These are phyloP conservation scores for Curvularia sp. DNA, from an alignment of 2,329 filamentous ascomycete species.

Conservation along the genomic window DNA sequence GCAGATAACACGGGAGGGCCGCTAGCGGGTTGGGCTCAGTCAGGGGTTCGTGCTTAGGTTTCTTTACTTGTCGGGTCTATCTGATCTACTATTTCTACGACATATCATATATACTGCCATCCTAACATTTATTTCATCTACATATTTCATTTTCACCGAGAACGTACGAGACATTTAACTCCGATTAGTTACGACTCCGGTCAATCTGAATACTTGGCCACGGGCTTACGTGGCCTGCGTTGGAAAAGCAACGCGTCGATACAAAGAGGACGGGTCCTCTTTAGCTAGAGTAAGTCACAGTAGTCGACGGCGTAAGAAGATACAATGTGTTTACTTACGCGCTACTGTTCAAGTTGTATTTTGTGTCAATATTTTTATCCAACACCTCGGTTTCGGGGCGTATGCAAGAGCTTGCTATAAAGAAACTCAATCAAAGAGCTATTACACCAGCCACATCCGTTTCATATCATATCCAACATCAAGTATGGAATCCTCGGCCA, in stretches of 20 bases:
- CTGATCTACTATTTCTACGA: background rate
- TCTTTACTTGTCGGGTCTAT: background rate
- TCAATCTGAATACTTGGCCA: background rate
- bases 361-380: background rate
- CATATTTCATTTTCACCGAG: background rate
- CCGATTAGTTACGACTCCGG: background rate
- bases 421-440: background rate
- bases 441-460: background rate
- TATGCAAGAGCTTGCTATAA: background rate
- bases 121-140: background rate
- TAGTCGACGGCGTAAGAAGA: background rate
- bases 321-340: background rate
- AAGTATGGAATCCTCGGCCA: slow-evolving; percentile 7
- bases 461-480: background rate
- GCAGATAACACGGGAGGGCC: background rate
- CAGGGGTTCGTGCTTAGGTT: background rate
- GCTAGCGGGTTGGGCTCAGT: background rate
- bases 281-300: background rate
- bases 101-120: background rate
- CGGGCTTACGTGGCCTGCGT: background rate
- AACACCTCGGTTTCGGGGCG: too few relatives aligned
- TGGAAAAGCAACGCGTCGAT: background rate
- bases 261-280: background rate
- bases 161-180: background rate
- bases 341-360: background rate